phyloP scores from a whole-genome alignment of 1,284 basidiomycete species.

The Xerocomus amazonicus region DNA sequence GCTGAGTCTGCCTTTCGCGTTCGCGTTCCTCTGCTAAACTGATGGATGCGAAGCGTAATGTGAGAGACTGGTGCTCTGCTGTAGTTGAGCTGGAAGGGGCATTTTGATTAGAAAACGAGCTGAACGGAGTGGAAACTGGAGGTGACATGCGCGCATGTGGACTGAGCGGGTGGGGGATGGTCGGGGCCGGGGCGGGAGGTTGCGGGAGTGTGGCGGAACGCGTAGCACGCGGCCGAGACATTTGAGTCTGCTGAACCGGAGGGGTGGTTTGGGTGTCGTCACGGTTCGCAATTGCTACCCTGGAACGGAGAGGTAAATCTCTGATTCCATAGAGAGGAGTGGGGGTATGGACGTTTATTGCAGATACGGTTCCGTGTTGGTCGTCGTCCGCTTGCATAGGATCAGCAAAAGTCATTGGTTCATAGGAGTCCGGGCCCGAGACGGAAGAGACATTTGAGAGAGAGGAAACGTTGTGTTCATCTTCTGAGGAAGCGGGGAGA shows the following conservation, averaged over 20 bases:
- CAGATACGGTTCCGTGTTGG: neutral
- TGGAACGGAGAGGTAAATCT: conserved; percentile 25
- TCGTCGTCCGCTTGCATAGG: conserved; percentile 15
- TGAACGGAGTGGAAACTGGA: conserved; percentile 9
- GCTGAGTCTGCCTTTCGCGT: conserved; percentile 9
- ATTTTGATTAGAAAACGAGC: conserved; percentile 1
- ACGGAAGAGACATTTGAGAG: conserved; percentile 13
- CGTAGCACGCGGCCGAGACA: conserved; percentile 6
- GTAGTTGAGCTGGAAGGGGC: conserved; percentile 4
- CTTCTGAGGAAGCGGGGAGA: conserved; percentile 8
- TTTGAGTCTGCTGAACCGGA: conserved; percentile 3
- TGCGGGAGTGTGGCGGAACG: conserved; percentile 28
- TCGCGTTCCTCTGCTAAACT: conserved; percentile 22
- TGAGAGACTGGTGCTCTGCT: conserved; percentile 26
- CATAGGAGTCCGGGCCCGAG: conserved; percentile 14
- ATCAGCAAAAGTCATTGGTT: conserved; percentile 31
- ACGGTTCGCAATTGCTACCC: conserved; percentile 20
- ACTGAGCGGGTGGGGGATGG: conserved; percentile 9
- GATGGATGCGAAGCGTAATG: conserved; percentile 29
- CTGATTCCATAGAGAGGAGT: conserved; percentile 31
- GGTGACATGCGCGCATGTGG: conserved; percentile 10
- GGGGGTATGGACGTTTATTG: neutral
- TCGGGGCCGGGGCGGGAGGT: conserved; percentile 8
- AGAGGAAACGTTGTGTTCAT: conserved; percentile 17
- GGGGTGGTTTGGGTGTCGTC: neutral